phyloP scores from a whole-genome alignment of 805 yeast species.

The Ogataea ramenticola region DNA sequence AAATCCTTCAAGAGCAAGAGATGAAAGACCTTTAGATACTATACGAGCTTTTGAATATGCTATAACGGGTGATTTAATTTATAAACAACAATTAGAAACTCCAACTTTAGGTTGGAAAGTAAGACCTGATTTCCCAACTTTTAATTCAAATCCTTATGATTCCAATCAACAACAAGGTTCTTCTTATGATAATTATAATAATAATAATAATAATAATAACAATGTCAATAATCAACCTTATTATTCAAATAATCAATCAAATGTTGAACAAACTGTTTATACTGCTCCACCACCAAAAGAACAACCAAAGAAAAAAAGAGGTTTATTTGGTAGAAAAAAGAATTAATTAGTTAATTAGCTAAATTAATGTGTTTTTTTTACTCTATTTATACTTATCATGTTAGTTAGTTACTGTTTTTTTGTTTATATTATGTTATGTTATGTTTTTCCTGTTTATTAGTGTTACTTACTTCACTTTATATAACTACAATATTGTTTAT shows the following conservation, averaged over 20 bases:
- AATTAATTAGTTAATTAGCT: too few relatives aligned
- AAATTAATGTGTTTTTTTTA: too few relatives aligned
- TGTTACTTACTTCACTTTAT: too few relatives aligned
- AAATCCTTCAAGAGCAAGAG: constrained; percentile 88
- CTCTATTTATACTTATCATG: too few relatives aligned
- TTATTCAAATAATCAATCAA: constrained; percentile 27
- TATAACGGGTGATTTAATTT: constrained; percentile 78
- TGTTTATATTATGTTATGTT: too few relatives aligned
- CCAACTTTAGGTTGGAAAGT: constrained; percentile 79
- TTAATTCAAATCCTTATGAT: constrained; percentile 31
- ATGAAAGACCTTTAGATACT: constrained; percentile 96
- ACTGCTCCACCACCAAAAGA: constrained; percentile 43
- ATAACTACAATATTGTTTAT: too few relatives aligned
- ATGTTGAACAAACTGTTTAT: constrained; percentile 28
- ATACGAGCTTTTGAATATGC: constrained; percentile 90
- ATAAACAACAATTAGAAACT: constrained; percentile 77
- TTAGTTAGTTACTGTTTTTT: too few relatives aligned
- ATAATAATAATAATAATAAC: constrained; percentile 24
- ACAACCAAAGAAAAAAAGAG: constrained; percentile 68
- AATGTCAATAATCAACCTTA: constrained; percentile 32
- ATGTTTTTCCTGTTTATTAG: too few relatives aligned
- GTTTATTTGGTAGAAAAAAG: constrained; percentile 67
- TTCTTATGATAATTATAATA: too few relatives aligned
- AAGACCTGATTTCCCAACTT: constrained; percentile 66
- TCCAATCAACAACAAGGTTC: constrained; percentile 11